Conservation (phyloP, 2,329 filamentous ascomycete genomes). For the Zymoseptoria passerinii region DNA sequence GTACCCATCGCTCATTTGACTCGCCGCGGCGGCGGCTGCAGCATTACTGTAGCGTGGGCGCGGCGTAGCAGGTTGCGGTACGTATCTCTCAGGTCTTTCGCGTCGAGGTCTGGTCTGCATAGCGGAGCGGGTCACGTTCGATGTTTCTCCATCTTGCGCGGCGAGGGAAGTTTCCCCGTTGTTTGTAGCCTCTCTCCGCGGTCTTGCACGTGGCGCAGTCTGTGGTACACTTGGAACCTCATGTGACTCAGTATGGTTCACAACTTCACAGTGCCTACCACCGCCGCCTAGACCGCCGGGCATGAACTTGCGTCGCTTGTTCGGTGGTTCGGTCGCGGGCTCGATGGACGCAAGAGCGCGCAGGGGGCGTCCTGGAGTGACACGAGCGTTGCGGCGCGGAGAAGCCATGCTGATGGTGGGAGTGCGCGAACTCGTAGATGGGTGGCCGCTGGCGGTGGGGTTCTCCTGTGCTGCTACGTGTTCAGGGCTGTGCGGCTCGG, state of each 20-base stretch:
- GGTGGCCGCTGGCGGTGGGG: not conserved
- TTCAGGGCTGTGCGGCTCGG: not conserved
- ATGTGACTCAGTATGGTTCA: conserved; percentile 46
- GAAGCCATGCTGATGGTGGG: conserved; percentile 8
- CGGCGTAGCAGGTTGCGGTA: conserved; percentile 37
- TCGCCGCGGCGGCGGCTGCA: conserved; percentile 79
- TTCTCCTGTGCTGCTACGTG: not conserved
- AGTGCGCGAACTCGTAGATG: not conserved
- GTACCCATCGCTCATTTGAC: conserved; percentile 89
- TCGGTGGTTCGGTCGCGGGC: conserved; percentile 35
- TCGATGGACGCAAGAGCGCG: conserved; percentile 22
- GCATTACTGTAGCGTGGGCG: conserved; percentile 72
- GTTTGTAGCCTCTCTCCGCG: conserved; percentile 4
- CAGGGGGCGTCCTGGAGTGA: conserved; percentile 21
- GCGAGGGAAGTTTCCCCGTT: not conserved
- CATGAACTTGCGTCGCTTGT: conserved; percentile 56
- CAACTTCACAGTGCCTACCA: conserved; percentile 65
- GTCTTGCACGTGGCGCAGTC: conserved; percentile 29
- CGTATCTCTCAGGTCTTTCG: conserved; percentile 24
- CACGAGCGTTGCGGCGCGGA: conserved; percentile 22
- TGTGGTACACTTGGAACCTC: conserved; percentile 42
- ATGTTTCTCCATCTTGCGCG: conserved; percentile 4
- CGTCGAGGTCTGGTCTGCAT: conserved; percentile 26
- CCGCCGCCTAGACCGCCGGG: conserved; percentile 81
- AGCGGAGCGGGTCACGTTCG: conserved; percentile 17